These are phyloP conservation scores for Rhodotorula paludigena DNA, from an alignment of 768 basidiomycete species.

Conservation along the genomic window DNA sequence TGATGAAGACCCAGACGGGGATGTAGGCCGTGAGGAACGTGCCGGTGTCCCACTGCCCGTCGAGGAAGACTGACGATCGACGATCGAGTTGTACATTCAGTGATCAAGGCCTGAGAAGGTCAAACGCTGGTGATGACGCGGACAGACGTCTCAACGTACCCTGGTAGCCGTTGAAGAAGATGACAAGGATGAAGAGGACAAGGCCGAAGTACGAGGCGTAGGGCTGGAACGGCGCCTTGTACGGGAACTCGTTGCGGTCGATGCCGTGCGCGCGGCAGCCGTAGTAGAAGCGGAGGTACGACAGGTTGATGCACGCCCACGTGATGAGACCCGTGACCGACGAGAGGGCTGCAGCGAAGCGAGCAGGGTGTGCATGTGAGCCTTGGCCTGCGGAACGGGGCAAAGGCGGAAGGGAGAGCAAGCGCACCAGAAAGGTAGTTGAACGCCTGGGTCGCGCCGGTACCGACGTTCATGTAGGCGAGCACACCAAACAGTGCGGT, in stretches of 20 bases:
- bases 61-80: conserved; percentile 5
- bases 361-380: neutral
- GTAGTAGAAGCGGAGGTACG: conserved; percentile 73
- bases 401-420: conserved; percentile 1
- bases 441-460: conserved; percentile 38
- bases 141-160: neutral
- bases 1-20: neutral
- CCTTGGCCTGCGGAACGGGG: neutral
- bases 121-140: neutral
- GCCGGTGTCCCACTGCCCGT: neutral
- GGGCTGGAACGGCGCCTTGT: conserved; percentile 58
- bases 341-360: neutral
- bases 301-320: conserved; percentile 72
- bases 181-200: conserved; percentile 40
- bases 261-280: conserved; percentile 77
- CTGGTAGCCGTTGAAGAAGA: conserved; percentile 36
- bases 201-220: conserved; percentile 45
- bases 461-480: conserved; percentile 67
- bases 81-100: no score
- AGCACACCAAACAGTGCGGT: conserved; percentile 58
- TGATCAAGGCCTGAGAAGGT: neutral
- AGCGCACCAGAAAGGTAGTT: conserved; percentile 30
- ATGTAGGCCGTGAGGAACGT: neutral
- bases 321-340: conserved; percentile 55
- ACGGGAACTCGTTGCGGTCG: conserved; percentile 68